phyloP scores from a whole-genome alignment of 805 yeast genomes.

The Sungouiella thailandica region DNA sequence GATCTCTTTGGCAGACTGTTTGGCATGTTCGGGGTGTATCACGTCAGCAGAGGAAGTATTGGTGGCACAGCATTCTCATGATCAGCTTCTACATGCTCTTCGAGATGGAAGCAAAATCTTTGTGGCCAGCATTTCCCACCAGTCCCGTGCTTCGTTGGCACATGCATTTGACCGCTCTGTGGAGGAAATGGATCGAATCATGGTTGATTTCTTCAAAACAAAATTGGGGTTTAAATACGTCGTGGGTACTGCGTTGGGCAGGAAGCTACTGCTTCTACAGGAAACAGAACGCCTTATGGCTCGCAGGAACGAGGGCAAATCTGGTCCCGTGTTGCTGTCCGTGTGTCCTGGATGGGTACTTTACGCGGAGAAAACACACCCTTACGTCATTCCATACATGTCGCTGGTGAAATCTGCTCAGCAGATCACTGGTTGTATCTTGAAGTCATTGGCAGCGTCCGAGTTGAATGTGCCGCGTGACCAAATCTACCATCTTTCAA shows the following conservation, averaged over 20 bases:
- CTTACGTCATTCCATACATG: conserved; percentile 66
- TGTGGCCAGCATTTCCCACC: conserved; percentile 81
- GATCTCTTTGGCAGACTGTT: conserved; percentile 84
- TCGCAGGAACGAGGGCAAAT: conserved; percentile 26
- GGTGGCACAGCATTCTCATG: conserved; percentile 85
- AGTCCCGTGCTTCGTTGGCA: conserved; percentile 78
- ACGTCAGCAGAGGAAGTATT: conserved; percentile 96
- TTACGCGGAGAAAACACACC: conserved; percentile 94
- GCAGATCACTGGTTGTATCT: conserved; percentile 79
- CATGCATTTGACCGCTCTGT: conserved; percentile 53
- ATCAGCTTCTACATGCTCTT: conserved; percentile 63
- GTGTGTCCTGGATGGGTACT: conserved; percentile 96
- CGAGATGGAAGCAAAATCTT: conserved; percentile 34
- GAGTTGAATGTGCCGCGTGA: conserved; percentile 26
- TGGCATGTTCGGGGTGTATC: conserved; percentile 96
- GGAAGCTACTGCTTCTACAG: conserved; percentile 55
- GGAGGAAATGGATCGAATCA: conserved; percentile 53
- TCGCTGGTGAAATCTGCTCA: conserved; percentile 85
- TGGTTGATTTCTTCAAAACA: conserved; percentile 53
- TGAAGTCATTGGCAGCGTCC: conserved; percentile 49
- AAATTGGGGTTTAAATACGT: conserved; percentile 66
- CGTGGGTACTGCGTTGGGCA: conserved; percentile 81
- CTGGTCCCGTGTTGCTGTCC: conserved; percentile 58
- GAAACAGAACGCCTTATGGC: conserved; percentile 41
- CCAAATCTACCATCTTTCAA: conserved; percentile 68